Conservation (phyloP, 2,329 filamentous ascomycete genomes). For the Aspergillus floridensis region DNA sequence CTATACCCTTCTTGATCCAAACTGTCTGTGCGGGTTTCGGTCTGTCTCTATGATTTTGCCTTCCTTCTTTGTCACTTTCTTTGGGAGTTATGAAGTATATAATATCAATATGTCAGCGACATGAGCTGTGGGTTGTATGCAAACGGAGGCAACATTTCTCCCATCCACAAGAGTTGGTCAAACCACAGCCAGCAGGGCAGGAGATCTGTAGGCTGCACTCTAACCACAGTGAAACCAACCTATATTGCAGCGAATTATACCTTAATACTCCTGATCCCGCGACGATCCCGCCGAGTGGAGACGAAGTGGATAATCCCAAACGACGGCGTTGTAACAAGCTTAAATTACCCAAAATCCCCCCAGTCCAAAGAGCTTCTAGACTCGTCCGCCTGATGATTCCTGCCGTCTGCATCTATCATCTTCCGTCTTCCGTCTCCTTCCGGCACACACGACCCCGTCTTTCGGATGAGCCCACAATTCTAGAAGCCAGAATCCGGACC, state of each 20-base stretch:
- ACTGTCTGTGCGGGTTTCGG: neutral
- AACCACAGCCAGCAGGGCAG: neutral
- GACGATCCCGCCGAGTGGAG: neutral
- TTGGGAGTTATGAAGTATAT: neutral
- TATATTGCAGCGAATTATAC: neutral
- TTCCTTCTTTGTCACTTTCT: neutral
- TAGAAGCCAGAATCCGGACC: neutral
- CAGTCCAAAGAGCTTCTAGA: neutral
- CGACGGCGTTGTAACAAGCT: neutral
- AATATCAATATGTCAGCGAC: neutral
- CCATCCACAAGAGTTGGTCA: neutral
- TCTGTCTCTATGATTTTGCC: neutral
- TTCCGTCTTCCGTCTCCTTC: too few relatives aligned
- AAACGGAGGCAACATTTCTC: neutral
- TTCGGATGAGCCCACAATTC: neutral
- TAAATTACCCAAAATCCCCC: neutral
- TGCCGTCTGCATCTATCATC: too few relatives aligned
- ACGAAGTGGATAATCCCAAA: neutral
- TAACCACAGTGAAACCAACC: neutral
- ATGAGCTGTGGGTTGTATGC: neutral
- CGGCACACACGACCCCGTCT: too few relatives aligned
- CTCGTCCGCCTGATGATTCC: neutral
- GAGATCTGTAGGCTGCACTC: neutral
- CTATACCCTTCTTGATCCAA: neutral
- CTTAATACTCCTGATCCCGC: neutral